A percentile compares a stretch with the other conserved stretches of the same genome.
These are phyloP conservation scores for Rosa persica DNA, from an alignment of 306 rosid species.

Conservation along the genomic window DNA sequence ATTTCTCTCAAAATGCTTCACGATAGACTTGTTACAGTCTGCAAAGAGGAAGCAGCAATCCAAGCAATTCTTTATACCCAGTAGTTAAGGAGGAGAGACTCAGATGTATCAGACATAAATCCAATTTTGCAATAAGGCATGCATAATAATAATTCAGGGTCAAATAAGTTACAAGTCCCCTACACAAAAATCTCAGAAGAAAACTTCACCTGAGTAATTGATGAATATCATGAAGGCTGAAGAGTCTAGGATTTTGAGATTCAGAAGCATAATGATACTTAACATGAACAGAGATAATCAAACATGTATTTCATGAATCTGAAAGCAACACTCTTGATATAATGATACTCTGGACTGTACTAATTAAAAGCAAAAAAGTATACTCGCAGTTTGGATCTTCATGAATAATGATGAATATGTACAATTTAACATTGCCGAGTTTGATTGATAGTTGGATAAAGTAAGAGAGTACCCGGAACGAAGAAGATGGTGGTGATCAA, in stretches of 20 bases:
- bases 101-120: not conserved
- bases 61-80: not conserved
- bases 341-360: too few species aligned
- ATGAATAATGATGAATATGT: too few species aligned
- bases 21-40: not conserved
- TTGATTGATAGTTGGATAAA: too few species aligned
- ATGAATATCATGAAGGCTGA: not conserved
- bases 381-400: too few species aligned
- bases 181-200: not conserved
- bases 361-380: too few species aligned
- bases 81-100: not conserved
- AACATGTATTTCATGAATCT: not conserved
- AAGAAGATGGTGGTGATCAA: not conserved
- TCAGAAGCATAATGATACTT: not conserved
- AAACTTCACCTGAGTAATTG: not conserved
- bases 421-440: not conserved
- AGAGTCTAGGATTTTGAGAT: not conserved
- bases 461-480: constrained; percentile 3
- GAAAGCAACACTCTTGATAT: not conserved
- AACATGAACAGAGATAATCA: not conserved
- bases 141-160: not conserved
- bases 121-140: not conserved
- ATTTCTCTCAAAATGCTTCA: constrained; percentile 24
- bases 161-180: not conserved
- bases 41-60: not conserved